Evolutionary conservation across 345 rosid genomes (phyloP).

Genomic region (Combretum micranthum): DNA sequence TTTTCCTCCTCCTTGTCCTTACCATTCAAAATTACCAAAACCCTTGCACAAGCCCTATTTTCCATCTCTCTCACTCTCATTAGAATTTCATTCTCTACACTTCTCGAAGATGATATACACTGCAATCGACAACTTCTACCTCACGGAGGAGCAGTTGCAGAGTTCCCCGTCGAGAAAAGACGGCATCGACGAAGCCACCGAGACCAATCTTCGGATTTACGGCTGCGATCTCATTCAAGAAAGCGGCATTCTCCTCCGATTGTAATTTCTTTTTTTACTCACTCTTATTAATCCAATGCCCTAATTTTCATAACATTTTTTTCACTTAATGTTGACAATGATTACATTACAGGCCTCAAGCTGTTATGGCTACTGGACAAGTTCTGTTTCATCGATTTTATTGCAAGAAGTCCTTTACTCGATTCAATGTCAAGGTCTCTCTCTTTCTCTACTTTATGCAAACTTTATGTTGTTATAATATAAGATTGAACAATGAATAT

Average conservation of each 20-base stretch:
- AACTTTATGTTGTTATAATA: no score
- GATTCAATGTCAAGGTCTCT: slow-evolving; percentile 80
- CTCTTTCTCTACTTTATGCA: no score
- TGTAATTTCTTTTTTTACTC: slow-evolving; percentile 55
- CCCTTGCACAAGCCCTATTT: no score
- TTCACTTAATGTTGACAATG: slow-evolving; percentile 14
- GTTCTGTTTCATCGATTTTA: slow-evolving; percentile 89
- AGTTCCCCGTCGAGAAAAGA: slow-evolving; percentile 80
- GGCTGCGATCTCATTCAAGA: slow-evolving; percentile 97
- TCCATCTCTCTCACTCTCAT: not conserved
- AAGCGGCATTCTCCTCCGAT: slow-evolving; percentile 70
- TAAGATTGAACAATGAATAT: no score
- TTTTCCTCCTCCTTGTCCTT: no score
- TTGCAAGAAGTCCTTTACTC: slow-evolving; percentile 93
- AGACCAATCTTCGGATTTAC: slow-evolving; percentile 66
- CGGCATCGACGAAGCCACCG: slow-evolving; percentile 77
- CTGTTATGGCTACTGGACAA: slow-evolving; percentile 98
- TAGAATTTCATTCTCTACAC: no score
- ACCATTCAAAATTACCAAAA: no score
- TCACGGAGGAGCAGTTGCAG: slow-evolving; percentile 63
- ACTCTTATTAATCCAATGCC: not conserved
- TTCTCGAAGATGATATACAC: slow-evolving; percentile 65
- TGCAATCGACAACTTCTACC: slow-evolving; percentile 86
- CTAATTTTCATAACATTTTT: not conserved
- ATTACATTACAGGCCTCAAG: slow-evolving; percentile 59